phyloP scores from a whole-genome alignment of 371 early-diverging fungal genomes.

The Mortierella sp. region DNA sequence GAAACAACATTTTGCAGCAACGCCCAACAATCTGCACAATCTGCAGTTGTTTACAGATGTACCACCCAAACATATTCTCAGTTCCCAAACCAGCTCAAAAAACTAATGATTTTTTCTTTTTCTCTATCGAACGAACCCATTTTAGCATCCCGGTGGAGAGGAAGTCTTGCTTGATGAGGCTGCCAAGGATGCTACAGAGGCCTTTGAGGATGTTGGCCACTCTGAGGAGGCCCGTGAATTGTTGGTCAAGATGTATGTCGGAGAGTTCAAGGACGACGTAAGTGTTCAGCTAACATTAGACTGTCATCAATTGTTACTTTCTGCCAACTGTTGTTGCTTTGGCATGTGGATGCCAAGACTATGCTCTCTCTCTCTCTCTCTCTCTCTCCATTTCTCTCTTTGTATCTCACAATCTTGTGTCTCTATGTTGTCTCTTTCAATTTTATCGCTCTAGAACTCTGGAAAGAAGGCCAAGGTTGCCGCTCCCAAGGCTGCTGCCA shows the following conservation, averaged over 20 bases:
- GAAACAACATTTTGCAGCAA: neutral
- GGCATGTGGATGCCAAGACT: neutral
- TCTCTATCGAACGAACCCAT: neutral
- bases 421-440: neutral
- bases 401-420: neutral
- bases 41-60: neutral
- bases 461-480: conserved; percentile 40
- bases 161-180: conserved; percentile 83
- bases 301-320: neutral
- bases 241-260: conserved; percentile 78
- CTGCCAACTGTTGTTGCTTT: neutral
- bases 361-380: neutral
- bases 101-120: neutral
- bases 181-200: conserved; percentile 92
- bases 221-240: conserved; percentile 92
- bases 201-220: conserved; percentile 97
- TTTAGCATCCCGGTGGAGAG: conserved; percentile 88
- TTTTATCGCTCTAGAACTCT: conserved; percentile 13
- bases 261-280: conserved; percentile 76
- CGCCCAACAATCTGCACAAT: neutral
- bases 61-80: neutral
- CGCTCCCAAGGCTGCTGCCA: conserved; percentile 42
- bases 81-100: too few relatives aligned
- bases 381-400: neutral
- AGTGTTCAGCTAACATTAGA: conserved; percentile 29